These are phyloP conservation scores for Apostasia ramifera DNA, from an alignment of 106 monocot species.

Conservation along the genomic window DNA sequence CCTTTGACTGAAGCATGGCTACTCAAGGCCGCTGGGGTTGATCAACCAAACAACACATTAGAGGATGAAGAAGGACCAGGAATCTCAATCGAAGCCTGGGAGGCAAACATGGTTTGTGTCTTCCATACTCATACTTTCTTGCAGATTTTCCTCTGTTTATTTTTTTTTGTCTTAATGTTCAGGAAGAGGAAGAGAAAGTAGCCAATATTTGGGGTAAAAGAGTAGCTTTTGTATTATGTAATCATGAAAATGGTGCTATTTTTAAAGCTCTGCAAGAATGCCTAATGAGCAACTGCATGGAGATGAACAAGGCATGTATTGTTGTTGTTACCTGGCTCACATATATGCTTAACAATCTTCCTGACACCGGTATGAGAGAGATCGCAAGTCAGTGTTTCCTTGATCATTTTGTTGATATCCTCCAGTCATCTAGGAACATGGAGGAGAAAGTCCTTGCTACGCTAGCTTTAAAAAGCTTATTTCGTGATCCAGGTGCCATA, in stretches of 20 bases:
- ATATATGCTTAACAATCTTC: slow-evolving; percentile 33
- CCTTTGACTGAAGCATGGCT: slow-evolving; percentile 39
- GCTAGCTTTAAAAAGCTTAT: slow-evolving; percentile 34
- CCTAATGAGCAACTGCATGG: slow-evolving; percentile 34
- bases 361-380: slow-evolving; percentile 36
- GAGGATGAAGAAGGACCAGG: slow-evolving; percentile 18
- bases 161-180: slow-evolving; percentile 1
- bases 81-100: background rate
- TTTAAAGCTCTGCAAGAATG: slow-evolving; percentile 54
- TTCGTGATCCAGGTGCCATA: slow-evolving; percentile 35
- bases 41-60: slow-evolving; percentile 13
- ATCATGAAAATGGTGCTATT: slow-evolving; percentile 51
- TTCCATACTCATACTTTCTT: slow-evolving; percentile 1
- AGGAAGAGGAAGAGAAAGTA: slow-evolving; percentile 47
- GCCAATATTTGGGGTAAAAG: slow-evolving; percentile 37
- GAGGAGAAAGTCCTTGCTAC: slow-evolving; percentile 39
- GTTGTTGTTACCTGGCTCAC: slow-evolving; percentile 38
- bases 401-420: slow-evolving; percentile 30
- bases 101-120: slow-evolving; percentile 9
- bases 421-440: slow-evolving; percentile 32
- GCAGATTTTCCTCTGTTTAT: background rate
- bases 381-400: slow-evolving; percentile 34
- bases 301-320: slow-evolving; percentile 40
- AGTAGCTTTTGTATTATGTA: slow-evolving; percentile 43
- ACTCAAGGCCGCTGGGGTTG: slow-evolving; percentile 38